Evolutionary conservation across 441 rosid genomes (phyloP).

Genomic region (Croton setiger): DNA sequence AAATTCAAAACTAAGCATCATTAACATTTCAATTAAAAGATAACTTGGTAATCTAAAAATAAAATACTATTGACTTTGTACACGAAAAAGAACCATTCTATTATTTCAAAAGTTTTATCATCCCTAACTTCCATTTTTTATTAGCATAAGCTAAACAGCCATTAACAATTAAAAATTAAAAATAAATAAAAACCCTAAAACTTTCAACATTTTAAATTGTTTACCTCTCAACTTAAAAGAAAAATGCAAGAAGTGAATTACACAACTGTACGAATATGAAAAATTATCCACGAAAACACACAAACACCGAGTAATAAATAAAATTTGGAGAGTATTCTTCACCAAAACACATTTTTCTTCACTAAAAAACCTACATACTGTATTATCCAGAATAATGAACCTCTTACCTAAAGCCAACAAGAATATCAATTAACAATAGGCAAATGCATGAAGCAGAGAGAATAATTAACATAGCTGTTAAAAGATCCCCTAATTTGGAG

Average conservation of each 20-base stretch:
- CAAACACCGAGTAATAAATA: background rate
- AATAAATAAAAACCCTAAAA: background rate
- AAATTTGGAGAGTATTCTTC: background rate
- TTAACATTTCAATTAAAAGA: background rate
- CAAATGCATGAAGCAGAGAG: no score
- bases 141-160: background rate
- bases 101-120: background rate
- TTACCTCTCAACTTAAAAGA: conserved; percentile 1
- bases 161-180: background rate
- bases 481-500: no score
- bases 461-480: no score
- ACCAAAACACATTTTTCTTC: no score
- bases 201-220: background rate
- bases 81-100: background rate
- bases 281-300: background rate
- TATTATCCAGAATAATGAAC: no score
- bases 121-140: no score
- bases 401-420: no score
- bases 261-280: background rate
- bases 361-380: no score
- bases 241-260: background rate
- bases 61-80: background rate
- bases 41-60: background rate
- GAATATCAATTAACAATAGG: no score
- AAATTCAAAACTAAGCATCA: background rate